Percentiles rank a stretch among this genome's conserved stretches.
These are phyloP conservation scores for Zasmidium citrigriseum DNA, from an alignment of 2,329 filamentous ascomycete species.

Conservation along the genomic window DNA sequence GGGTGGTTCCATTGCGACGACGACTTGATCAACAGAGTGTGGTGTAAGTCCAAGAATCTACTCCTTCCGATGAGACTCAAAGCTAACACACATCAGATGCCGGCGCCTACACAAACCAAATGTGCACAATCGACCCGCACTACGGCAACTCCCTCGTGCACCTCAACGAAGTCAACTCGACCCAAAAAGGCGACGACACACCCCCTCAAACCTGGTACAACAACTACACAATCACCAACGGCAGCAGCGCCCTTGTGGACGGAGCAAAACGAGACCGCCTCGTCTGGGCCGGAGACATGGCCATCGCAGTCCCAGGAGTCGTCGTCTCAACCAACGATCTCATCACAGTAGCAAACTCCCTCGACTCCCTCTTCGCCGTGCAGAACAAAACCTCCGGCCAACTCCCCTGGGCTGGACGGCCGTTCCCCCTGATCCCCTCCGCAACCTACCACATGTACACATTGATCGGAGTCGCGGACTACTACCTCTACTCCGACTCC, in stretches of 20 bases:
- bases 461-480: slow-evolving; percentile 48
- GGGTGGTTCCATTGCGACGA: slow-evolving; percentile 48
- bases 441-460: slow-evolving; percentile 60
- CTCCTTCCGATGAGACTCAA: not conserved
- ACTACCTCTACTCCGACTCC: slow-evolving; percentile 43
- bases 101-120: slow-evolving; percentile 38
- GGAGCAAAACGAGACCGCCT: slow-evolving; percentile 61
- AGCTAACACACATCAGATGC: slow-evolving; percentile 31
- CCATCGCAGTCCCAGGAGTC: slow-evolving; percentile 49
- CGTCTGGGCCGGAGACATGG: slow-evolving; percentile 65
- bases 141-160: slow-evolving; percentile 39
- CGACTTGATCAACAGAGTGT: slow-evolving; percentile 46
- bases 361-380: slow-evolving; percentile 31
- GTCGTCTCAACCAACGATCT: slow-evolving; percentile 52
- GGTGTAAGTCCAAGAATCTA: slow-evolving; percentile 28
- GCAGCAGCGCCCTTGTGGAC: slow-evolving; percentile 45
- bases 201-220: slow-evolving; percentile 41
- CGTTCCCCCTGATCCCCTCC: slow-evolving; percentile 38
- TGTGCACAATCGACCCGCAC: slow-evolving; percentile 37
- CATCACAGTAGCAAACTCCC: slow-evolving; percentile 36
- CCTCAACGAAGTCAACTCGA: slow-evolving; percentile 34
- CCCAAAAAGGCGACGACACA: slow-evolving; percentile 31
- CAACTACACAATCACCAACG: slow-evolving; percentile 44
- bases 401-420: slow-evolving; percentile 31
- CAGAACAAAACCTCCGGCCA: slow-evolving; percentile 33